Conservation (phyloP, 345 rosid genomes). For the Sonneratia alba region DNA sequence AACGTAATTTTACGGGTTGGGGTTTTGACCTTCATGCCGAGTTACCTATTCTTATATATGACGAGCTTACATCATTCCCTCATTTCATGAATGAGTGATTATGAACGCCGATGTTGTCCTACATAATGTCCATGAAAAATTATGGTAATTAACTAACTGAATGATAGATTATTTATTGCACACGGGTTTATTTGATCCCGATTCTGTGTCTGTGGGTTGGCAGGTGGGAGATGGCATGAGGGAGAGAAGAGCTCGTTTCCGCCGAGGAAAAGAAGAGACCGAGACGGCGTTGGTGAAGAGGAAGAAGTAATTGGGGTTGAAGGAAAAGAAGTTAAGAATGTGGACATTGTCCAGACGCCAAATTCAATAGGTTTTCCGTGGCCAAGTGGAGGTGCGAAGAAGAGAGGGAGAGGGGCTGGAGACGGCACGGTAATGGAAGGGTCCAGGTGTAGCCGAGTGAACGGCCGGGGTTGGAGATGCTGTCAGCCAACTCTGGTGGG, state of each 20-base stretch:
- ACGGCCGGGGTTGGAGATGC: conserved; percentile 98
- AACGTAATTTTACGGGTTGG: too few relatives aligned
- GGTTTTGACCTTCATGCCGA: too few relatives aligned
- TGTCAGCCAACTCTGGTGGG: conserved; percentile 87
- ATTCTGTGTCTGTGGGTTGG: neutral
- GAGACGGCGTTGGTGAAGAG: conserved; percentile 7
- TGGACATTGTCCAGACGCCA: neutral
- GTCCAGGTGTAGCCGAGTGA: conserved; percentile 88
- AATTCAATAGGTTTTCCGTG: neutral
- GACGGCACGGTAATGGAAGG: conserved; percentile 62
- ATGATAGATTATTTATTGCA: too few relatives aligned
- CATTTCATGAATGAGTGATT: too few relatives aligned
- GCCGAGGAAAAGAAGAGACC: conserved; percentile 46
- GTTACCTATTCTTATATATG: too few relatives aligned
- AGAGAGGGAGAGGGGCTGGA: conserved; percentile 44
- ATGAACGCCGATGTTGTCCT: too few relatives aligned
- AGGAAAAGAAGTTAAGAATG: conserved; percentile 13
- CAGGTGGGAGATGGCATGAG: conserved; percentile 24
- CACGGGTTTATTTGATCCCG: neutral
- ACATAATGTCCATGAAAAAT: too few relatives aligned
- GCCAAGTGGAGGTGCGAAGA: conserved; percentile 7
- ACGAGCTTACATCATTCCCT: too few relatives aligned
- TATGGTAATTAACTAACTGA: neutral
- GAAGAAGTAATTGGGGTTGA: conserved; percentile 25
- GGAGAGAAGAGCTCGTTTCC: too few relatives aligned